Percentiles rank a stretch among this genome's conserved stretches.
Conservation (phyloP, 1,284 basidiomycete species). For the Cryptococcus maquisensis region DNA sequence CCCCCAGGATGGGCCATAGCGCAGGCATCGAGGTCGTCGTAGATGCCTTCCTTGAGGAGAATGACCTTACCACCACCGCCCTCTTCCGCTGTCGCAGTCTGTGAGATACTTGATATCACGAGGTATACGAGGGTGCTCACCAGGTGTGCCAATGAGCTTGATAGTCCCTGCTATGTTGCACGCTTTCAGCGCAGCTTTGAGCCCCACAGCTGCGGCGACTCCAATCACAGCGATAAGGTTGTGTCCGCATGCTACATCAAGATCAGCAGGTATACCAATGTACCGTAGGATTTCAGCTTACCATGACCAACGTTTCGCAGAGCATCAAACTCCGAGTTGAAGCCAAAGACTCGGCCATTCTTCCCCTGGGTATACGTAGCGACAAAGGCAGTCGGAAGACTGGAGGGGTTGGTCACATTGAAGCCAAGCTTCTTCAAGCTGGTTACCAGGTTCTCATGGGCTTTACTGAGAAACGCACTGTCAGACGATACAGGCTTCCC, state of each 20-base stretch:
- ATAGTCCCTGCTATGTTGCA: slow-evolving; percentile 37
- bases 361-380: slow-evolving; percentile 28
- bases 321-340: slow-evolving; percentile 35
- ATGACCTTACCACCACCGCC: slow-evolving; percentile 72
- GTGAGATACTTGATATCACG: not conserved
- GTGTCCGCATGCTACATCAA: slow-evolving; percentile 61
- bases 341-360: slow-evolving; percentile 30
- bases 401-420: slow-evolving; percentile 23
- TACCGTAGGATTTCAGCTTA: slow-evolving; percentile 7
- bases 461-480: slow-evolving; percentile 13
- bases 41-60: slow-evolving; percentile 69
- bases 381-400: slow-evolving; percentile 24
- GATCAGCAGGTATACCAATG: not conserved
- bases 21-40: slow-evolving; percentile 52
- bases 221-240: slow-evolving; percentile 48
- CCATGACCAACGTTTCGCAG: slow-evolving; percentile 26
- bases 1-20: slow-evolving; percentile 29
- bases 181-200: slow-evolving; percentile 37
- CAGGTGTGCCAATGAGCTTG: slow-evolving; percentile 39
- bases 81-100: slow-evolving; percentile 66
- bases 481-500: not conserved
- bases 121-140: slow-evolving; percentile 1
- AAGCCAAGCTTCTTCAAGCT: slow-evolving; percentile 24
- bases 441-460: slow-evolving; percentile 18
- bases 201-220: slow-evolving; percentile 40